Evolutionary conservation across 2,329 filamentous ascomycete species (phyloP).

Genomic region (Gremmenia infestans): DNA sequence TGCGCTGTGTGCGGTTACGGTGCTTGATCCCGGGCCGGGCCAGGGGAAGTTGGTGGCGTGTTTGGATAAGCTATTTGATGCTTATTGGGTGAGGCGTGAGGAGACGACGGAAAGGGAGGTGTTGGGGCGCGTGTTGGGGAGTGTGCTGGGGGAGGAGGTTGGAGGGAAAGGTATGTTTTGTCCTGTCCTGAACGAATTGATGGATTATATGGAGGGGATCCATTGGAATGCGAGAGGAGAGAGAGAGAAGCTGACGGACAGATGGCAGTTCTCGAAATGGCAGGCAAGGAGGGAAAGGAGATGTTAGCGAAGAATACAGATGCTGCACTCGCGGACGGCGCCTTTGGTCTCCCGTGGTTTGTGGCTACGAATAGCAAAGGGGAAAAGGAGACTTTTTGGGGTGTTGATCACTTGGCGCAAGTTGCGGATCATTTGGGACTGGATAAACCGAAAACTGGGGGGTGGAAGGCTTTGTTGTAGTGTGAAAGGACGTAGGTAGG

Average conservation of each 20-base stretch:
- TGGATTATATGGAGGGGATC: too few relatives aligned
- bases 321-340: constrained; percentile 45
- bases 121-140: constrained; percentile 34
- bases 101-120: constrained; percentile 21
- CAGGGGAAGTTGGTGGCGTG: constrained; percentile 14
- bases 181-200: neutral
- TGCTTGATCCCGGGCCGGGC: constrained; percentile 15
- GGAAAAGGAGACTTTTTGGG: constrained; percentile 52
- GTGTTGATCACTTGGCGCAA: constrained; percentile 54
- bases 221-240: neutral
- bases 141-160: constrained; percentile 40
- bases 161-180: constrained; percentile 34
- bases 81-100: constrained; percentile 22
- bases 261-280: constrained; percentile 15
- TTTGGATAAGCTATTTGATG: constrained; percentile 22
- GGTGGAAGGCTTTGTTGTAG: constrained; percentile 26
- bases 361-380: constrained; percentile 49
- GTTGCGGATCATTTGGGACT: constrained; percentile 48
- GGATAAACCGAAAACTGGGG: constrained; percentile 32
- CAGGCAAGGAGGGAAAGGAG: constrained; percentile 24
- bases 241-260: neutral
- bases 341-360: constrained; percentile 59
- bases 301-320: constrained; percentile 45
- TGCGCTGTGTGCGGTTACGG: constrained; percentile 42
- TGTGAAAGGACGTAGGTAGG: neutral